A percentile compares a stretch with the other conserved stretches of the same genome.
Conservation (phyloP, 2,329 filamentous ascomycete species). For the Diaporthe caulivora region DNA sequence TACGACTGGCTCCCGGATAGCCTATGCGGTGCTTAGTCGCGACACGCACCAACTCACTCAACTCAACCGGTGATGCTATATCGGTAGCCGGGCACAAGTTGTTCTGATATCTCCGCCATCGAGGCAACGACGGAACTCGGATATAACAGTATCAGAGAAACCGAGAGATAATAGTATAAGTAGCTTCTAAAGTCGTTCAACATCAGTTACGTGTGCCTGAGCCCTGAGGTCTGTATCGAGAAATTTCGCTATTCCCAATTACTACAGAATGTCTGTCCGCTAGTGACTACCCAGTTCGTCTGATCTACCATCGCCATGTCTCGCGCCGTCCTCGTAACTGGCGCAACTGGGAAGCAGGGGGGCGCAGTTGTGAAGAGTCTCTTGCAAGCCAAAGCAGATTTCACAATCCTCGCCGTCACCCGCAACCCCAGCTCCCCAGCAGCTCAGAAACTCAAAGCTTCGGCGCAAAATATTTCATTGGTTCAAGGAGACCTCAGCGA, state of each 20-base stretch:
- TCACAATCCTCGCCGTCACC: conserved; percentile 67
- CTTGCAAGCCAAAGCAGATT: conserved; percentile 43
- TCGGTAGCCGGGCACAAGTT: not conserved
- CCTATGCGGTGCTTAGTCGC: not conserved
- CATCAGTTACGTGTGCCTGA: not conserved
- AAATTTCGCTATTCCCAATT: not conserved
- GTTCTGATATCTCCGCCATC: not conserved
- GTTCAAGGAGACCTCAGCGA: not conserved
- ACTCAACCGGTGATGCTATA: not conserved
- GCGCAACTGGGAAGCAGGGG: conserved; percentile 47
- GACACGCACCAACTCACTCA: not conserved
- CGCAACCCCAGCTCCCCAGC: conserved; percentile 61
- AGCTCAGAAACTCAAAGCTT: not conserved
- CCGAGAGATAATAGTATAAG: not conserved
- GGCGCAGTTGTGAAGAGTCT: conserved; percentile 44
- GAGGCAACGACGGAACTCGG: not conserved
- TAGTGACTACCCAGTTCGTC: not conserved
- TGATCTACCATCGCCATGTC: not conserved
- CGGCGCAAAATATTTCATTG: not conserved
- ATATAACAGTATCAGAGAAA: not conserved
- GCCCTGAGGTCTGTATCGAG: not conserved
- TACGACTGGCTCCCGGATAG: not conserved
- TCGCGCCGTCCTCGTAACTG: conserved; percentile 41
- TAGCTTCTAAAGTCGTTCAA: not conserved
- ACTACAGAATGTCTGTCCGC: not conserved